Base-by-base conservation (phyloP, 2,329 filamentous ascomycete species). In the Aspergillus neoniger region DNA sequence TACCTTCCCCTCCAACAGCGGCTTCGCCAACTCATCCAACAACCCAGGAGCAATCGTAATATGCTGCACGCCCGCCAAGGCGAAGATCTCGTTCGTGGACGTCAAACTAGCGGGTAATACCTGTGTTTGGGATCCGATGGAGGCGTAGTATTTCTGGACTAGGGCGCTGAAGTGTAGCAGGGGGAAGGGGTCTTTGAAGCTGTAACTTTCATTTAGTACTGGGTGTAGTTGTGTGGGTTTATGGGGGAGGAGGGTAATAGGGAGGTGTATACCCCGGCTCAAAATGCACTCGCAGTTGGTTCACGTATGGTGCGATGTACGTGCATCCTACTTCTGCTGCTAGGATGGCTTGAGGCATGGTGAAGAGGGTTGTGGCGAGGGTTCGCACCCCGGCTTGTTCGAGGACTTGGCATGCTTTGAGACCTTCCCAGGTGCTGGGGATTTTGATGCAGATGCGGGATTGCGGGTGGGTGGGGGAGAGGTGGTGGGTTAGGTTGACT, bases 231-330 rank as follows among this genome's bases (percentile, higher is more conserved):
- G 9, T 32, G 15, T 10, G 5, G 32, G 12, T 36, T 32, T 39
- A 12, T n/a, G 3, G 23, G 25, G 30, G 14, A n/a, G 17, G 10
- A 12, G 15, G 4, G 7, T 32, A 36, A 9, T 9, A 5, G 15
- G 19, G 17, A 38, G n/a, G 23, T 19, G 9, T 3, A 58, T 36
- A 74, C 73, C 67, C 70, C 7, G 65, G 55, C 47, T 85, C 82
- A 59, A 88, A 85, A 66, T 88, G 86, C 5, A 87, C 86, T 63
- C 82, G 83, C 43, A 89, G 75, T 64, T 88, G 86, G 67, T 89
- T 88, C 30, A 89, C 84, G 63, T 88, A 81, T 0, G 87, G 87
- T 0, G 86, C 85, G 47, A 89, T 84, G 66, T 88, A 89, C 0
- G 81, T 81, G 65, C 86, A 88, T 4, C 81, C 79, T 0, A 81